Evolutionary conservation across 2,329 filamentous ascomycete genomes (phyloP), one percentile per base, ranked within the genome.

Genomic region (Aspergillus sp.): DNA sequence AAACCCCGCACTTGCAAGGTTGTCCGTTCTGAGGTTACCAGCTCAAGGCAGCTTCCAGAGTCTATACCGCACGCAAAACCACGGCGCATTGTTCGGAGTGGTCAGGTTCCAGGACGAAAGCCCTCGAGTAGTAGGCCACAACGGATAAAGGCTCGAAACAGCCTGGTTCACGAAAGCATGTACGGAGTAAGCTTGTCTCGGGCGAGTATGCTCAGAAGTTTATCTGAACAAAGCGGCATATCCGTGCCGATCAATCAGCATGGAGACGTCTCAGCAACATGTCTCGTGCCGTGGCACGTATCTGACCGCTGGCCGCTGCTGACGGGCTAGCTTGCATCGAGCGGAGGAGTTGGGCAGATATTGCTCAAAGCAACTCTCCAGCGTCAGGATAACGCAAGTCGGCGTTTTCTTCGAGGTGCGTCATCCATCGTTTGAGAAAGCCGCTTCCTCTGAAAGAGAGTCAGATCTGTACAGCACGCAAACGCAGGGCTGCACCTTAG

Each of bases 341-440:
- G 57, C 19, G 51, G 45, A 53, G 49, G 25, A 25, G 22, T 47
- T 19, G 50, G 30, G 50, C 28, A 49, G 50, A 23, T 2, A n/a
- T 49, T 28, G 31, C 34, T 69, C 62, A 74, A 50, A 78, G 68
- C 19, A 79, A 64, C 53, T 79, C 76, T 34, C 73, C 71, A 11
- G 76, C 72, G 73, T 95, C 91, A 3, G 94, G 92, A 78, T 97
- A 98, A 72, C 95, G 84, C 68, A 98, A 80, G 79, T 98, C 94
- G 7, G 93, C 91, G 71, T 96, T 83, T 66, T 97, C 92, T 77
- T 98, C 94, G 31, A 98, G 82, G 75, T 90, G 94, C 9, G 84
- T 86, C 91, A 97, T 97, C 95, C 94, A 98, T 64, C 84, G 84
- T 77, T 92, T 93, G 64, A 98, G 83, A 74, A 97, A 98, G 61